Evolutionary conservation across 2,329 filamentous ascomycete genomes (phyloP), one percentile per base, ranked within the genome.

Genomic region (Polytolypa hystricis): DNA sequence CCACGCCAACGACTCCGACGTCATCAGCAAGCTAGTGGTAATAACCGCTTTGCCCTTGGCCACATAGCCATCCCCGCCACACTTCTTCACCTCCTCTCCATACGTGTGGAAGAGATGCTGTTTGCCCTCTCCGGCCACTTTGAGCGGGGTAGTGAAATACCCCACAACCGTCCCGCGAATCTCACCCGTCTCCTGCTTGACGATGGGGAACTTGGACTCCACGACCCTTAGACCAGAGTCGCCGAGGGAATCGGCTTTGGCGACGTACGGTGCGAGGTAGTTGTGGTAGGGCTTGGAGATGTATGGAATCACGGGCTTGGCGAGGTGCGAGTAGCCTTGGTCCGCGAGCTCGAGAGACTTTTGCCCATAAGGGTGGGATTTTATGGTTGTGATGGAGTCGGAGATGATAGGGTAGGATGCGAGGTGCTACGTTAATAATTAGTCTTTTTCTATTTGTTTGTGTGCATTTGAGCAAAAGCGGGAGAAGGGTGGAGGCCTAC

Each of bases 231-330:
- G 69, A 11, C 79, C 74, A 56, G 74, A 69, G 60, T 84, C 77
- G 46, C 79, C 81, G 34, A 93, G 63, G 40, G 74, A 64, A 57
- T 96, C 89, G 53, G 78, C 87, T 60, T 79, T 84, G 58, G 76
- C 70, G 46, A 93, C 73, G 62, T 95, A 95, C 1, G 89, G 87
- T 36, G 78, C 78, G 45, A 93, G 73, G 57, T 84, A 91, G 54
- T 74, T 70, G n/a, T n/a, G n/a, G 66, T 85, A 89, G 23, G 86
- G 85, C 50, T 74, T 82, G 50, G 77, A 63, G 51, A 95, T 67
- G 63, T 84, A 85, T 16, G 83, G 82, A 38, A 89, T 64, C 44
- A 94, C 64, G n/a, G 86, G 84, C 47, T 79, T 80, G 56, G 81
- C 80, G 52, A 94, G 72, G 46, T 73, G 77, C 55, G 76, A 68